Conservation (phyloP, 2,329 filamentous ascomycete genomes). For the Cryphonectria radicalis region DNA sequence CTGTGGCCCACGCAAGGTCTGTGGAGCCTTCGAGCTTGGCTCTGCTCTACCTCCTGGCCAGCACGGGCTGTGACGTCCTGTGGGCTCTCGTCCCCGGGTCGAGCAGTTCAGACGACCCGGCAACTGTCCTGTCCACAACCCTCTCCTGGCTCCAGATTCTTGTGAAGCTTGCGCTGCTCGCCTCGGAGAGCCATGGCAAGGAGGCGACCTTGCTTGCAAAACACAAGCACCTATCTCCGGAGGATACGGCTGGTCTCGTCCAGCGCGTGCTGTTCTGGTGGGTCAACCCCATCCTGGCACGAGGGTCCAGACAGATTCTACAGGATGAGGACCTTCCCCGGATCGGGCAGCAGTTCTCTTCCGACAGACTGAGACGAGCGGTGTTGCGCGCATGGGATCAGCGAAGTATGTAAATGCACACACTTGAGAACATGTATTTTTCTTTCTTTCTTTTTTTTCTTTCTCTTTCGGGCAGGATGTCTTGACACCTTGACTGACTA, state of each 20-base stretch:
- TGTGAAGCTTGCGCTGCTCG: constrained; percentile 24
- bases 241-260: constrained; percentile 37
- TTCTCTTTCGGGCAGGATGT: too few species aligned
- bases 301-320: constrained; percentile 38
- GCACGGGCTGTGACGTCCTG: constrained; percentile 31
- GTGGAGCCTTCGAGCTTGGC: constrained; percentile 6
- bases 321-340: constrained; percentile 34
- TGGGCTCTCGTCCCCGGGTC: constrained; percentile 23
- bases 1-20: constrained; percentile 6
- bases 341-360: constrained; percentile 33
- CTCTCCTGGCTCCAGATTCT: constrained; percentile 33
- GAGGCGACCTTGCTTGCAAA: constrained; percentile 21
- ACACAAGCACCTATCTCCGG: constrained; percentile 32
- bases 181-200: constrained; percentile 33
- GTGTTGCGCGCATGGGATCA: constrained; percentile 37
- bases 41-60: constrained; percentile 31
- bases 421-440: background rate
- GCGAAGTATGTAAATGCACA: constrained; percentile 32
- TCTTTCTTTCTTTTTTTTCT: too few species aligned
- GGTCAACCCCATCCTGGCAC: constrained; percentile 38
- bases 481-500: background rate
- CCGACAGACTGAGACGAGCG: constrained; percentile 32
- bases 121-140: background rate
- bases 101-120: background rate
- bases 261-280: constrained; percentile 39